These are phyloP conservation scores for Lentinula boryana DNA, from an alignment of 768 basidiomycete genomes.

Conservation along the genomic window DNA sequence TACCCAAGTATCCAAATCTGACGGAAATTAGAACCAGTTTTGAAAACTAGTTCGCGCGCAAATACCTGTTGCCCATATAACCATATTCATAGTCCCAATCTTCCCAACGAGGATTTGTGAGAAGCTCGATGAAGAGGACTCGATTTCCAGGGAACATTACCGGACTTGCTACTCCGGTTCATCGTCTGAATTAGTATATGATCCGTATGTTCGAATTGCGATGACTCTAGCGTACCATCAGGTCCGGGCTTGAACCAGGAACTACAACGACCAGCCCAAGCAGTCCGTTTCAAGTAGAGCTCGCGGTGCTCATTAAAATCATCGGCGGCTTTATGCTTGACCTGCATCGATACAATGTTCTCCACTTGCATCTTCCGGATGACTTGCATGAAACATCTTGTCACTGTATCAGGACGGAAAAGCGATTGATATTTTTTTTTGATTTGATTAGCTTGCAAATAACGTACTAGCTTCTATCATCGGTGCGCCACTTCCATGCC, in stretches of 20 bases:
- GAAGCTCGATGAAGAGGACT: conserved; percentile 17
- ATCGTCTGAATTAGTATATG: neutral
- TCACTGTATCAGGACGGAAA: conserved; percentile 5
- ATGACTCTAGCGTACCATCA: conserved; percentile 7
- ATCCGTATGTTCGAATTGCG: neutral
- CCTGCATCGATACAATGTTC: conserved; percentile 16
- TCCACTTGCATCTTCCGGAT: conserved; percentile 19
- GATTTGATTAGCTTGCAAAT: neutral
- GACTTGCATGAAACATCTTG: conserved; percentile 13
- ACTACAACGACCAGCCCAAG: conserved; percentile 16
- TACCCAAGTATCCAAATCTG: conserved; percentile 16
- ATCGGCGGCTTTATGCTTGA: conserved; percentile 17
- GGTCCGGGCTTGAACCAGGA: conserved; percentile 16
- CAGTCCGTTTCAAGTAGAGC: conserved; percentile 16
- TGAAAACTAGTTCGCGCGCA: neutral
- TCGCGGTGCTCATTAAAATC: conserved; percentile 18
- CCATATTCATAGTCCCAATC: conserved; percentile 20
- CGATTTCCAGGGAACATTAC: conserved; percentile 19
- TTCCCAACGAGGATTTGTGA: conserved; percentile 17
- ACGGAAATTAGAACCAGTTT: neutral
- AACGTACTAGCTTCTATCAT: conserved; percentile 15
- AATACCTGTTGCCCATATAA: conserved; percentile 14
- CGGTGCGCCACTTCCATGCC: conserved; percentile 18
- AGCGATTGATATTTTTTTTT: neutral
- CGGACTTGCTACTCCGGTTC: conserved; percentile 7